Conservation (phyloP, 164 flowering plant species). For the Magnolia sinica region DNA sequence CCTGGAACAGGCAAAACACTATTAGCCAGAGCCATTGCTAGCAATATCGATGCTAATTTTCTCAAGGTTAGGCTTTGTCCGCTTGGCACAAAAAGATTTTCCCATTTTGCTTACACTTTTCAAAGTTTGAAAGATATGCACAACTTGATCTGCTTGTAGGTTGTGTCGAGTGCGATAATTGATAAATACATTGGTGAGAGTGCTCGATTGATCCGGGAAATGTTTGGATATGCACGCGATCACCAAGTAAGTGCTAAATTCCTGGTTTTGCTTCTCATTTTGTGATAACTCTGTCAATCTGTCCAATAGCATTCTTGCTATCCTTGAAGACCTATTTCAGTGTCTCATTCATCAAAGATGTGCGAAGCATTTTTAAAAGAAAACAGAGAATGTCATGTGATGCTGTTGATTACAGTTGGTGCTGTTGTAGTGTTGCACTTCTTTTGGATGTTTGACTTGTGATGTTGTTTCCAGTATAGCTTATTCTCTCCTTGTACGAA, state of each 20-base stretch:
- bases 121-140: not conserved
- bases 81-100: not conserved
- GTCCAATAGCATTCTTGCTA: not conserved
- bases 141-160: conserved; percentile 35
- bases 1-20: conserved; percentile 97
- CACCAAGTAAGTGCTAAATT: conserved; percentile 62
- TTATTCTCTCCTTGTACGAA: not conserved
- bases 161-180: conserved; percentile 93
- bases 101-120: not conserved
- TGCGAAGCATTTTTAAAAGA: not conserved
- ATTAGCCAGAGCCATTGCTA: conserved; percentile 89
- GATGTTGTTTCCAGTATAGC: not conserved
- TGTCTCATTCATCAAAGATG: not conserved
- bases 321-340: not conserved
- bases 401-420: not conserved
- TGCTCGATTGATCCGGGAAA: conserved; percentile 88
- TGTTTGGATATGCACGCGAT: conserved; percentile 96
- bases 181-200: conserved; percentile 95
- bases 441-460: not conserved
- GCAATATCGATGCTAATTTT: conserved; percentile 93
- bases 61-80: conserved; percentile 49
- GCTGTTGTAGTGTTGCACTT: not conserved
- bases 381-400: not conserved
- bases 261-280: not conserved
- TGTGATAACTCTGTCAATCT: not conserved